Evolutionary conservation across 1,284 basidiomycete genomes (phyloP), one percentile per base, ranked within the genome.

Genomic region (Pseudozyma thailandica): DNA sequence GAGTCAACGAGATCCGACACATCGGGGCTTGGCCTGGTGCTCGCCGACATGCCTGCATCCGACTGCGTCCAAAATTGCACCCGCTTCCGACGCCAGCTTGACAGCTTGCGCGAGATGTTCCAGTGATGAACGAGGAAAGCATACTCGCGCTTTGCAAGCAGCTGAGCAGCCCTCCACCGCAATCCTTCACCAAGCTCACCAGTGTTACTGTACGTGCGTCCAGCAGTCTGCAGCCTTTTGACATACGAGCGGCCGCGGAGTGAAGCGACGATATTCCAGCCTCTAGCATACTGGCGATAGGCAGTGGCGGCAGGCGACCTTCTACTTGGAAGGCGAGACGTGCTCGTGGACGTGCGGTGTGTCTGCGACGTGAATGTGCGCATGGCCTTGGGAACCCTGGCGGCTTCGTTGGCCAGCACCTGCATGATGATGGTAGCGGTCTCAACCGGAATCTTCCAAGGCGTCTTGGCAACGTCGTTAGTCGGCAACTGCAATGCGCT

Each of bases 391-490:
- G 64, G 64, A 1, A 28, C 38, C 13, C 50, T 62, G 0, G 58
- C 37, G 18, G 65, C 65, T 33, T 73, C 71, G n/a, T 23, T 41
- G 10, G 66, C 69, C 6, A 77, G 48, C 5, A 68, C 38, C 38
- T 66, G 63, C 63, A 77, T 71, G n/a, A 75, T 21, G 23, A 75
- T 45, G 20, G 75, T 77, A 12, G 65, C 75, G 6, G 75, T 58
- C 30, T 65, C 50, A 2, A 65, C 38, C 3, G 72, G 62, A 18
- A 77, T 37, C 44, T 54, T 55, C 72, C 72, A 74, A 0, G 57
- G 57, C 21, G 23, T 35, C 28, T 20, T 30, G 13, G 70, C 50
- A 6, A 63, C 69, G 25, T 68, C 55, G 35, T 47, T 45, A 21
- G 28, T 4, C 6, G 44, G 20, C 2, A 48, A 55, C 28, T 46